These are phyloP conservation scores for Lichtheimia ramosa DNA, from an alignment of 371 early-diverging fungal species.

Conservation along the genomic window DNA sequence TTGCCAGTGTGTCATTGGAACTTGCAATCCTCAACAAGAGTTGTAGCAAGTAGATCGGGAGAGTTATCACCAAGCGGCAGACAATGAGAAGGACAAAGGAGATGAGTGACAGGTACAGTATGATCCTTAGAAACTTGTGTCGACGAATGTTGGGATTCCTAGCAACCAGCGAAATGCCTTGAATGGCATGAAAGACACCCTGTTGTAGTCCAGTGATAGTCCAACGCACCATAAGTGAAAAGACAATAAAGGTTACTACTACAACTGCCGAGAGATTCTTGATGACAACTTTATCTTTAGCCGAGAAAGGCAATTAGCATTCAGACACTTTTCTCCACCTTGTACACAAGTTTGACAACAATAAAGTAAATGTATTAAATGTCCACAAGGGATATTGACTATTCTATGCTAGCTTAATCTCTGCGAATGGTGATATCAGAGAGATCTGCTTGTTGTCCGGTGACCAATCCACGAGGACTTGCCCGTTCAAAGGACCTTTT, in stretches of 20 bases:
- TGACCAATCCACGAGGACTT: slow-evolving; percentile 40
- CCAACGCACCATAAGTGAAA: slow-evolving; percentile 24
- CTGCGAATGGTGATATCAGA: slow-evolving; percentile 42
- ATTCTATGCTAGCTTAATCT: slow-evolving; percentile 24
- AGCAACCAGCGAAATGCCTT: slow-evolving; percentile 47
- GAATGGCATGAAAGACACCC: slow-evolving; percentile 48
- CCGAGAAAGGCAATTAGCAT: too few species aligned
- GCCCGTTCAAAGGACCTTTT: slow-evolving; percentile 41
- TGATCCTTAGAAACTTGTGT: slow-evolving; percentile 46
- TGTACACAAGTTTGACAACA: too few species aligned
- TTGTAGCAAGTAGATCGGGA: slow-evolving; percentile 36
- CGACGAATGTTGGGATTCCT: slow-evolving; percentile 53
- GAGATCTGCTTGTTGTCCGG: slow-evolving; percentile 39
- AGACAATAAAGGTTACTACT: background rate
- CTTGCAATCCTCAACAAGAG: slow-evolving; percentile 28
- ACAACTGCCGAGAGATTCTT: background rate
- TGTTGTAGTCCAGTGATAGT: slow-evolving; percentile 33
- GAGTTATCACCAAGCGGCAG: slow-evolving; percentile 21
- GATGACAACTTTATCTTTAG: too few species aligned
- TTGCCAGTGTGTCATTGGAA: slow-evolving; percentile 16
- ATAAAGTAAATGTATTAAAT: too few species aligned
- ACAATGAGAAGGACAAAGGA: slow-evolving; percentile 45
- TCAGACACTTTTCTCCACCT: too few species aligned
- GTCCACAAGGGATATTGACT: too few species aligned
- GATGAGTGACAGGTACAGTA: slow-evolving; percentile 47